phyloP scores from a whole-genome alignment of 1,284 basidiomycete genomes.

The Gymnopus androsaceus region DNA sequence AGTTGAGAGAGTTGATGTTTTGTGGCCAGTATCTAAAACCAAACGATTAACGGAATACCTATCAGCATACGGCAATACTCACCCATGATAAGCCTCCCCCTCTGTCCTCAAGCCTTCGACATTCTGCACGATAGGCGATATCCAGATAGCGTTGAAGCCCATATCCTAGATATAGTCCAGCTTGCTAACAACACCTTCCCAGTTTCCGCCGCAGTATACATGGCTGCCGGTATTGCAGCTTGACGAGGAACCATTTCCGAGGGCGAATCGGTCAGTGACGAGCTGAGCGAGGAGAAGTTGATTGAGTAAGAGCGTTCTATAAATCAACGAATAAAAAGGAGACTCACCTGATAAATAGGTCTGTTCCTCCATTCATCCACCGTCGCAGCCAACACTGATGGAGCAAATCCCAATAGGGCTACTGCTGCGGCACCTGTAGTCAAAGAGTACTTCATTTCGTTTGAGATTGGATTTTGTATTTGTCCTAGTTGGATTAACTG shows the following conservation, averaged over 20 bases:
- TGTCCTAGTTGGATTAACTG: no score
- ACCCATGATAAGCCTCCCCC: conserved; percentile 48
- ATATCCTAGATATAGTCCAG: conserved; percentile 70
- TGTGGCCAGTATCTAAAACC: conserved; percentile 47
- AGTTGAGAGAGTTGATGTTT: conserved; percentile 56
- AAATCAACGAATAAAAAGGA: background rate
- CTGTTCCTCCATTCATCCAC: conserved; percentile 35
- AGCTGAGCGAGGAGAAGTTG: conserved; percentile 29
- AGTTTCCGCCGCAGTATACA: conserved; percentile 69
- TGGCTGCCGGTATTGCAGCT: conserved; percentile 49
- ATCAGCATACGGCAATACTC: conserved; percentile 15
- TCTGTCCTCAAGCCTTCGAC: conserved; percentile 59
- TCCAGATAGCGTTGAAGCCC: conserved; percentile 69
- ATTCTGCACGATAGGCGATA: conserved; percentile 57
- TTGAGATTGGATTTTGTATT: no score
- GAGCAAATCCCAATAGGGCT: background rate
- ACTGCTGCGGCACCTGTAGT: background rate
- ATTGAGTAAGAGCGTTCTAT: background rate
- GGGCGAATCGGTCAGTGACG: conserved; percentile 70
- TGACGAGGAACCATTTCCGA: conserved; percentile 37
- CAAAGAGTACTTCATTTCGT: background rate
- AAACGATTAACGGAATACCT: background rate
- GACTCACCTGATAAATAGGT: conserved; percentile 34
- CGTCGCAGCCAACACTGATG: conserved; percentile 25
- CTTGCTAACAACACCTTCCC: conserved; percentile 51